These are phyloP conservation scores for Solanum tarapatanum DNA, from an alignment of 257 asterid genomes.

Conservation along the genomic window DNA sequence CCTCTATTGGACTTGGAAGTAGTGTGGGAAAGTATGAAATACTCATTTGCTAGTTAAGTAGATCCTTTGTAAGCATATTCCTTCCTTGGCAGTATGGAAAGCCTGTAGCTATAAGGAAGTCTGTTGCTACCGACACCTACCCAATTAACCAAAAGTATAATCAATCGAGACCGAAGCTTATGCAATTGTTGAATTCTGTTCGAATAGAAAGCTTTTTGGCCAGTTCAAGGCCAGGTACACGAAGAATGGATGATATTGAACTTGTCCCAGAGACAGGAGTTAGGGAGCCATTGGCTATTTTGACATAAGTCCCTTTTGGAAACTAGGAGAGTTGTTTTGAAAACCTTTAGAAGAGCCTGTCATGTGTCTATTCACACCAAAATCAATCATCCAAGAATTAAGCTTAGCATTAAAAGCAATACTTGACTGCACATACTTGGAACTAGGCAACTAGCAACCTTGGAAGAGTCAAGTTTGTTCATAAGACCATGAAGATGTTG, in stretches of 20 bases:
- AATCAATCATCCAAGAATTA: background rate
- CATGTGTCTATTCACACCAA: background rate
- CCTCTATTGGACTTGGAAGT: no score
- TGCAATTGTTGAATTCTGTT: background rate
- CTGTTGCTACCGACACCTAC: background rate
- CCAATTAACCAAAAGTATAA: background rate
- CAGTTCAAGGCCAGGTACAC: background rate
- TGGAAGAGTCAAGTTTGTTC: background rate
- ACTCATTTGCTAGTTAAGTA: background rate
- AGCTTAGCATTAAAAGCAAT: background rate
- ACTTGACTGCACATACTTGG: background rate
- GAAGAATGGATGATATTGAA: background rate
- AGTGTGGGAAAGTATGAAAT: background rate
- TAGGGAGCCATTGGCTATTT: background rate
- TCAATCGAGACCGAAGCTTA: background rate
- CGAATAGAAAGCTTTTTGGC: background rate
- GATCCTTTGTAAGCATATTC: background rate
- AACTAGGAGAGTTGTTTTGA: background rate
- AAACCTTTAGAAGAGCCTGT: background rate
- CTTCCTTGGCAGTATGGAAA: background rate
- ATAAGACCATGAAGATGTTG: background rate
- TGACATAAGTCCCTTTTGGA: no score
- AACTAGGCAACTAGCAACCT: background rate
- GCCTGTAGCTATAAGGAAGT: background rate
- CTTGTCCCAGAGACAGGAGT: background rate